Conservation (phyloP, 805 yeast genomes). For the Blastobotrys attinorum region DNA sequence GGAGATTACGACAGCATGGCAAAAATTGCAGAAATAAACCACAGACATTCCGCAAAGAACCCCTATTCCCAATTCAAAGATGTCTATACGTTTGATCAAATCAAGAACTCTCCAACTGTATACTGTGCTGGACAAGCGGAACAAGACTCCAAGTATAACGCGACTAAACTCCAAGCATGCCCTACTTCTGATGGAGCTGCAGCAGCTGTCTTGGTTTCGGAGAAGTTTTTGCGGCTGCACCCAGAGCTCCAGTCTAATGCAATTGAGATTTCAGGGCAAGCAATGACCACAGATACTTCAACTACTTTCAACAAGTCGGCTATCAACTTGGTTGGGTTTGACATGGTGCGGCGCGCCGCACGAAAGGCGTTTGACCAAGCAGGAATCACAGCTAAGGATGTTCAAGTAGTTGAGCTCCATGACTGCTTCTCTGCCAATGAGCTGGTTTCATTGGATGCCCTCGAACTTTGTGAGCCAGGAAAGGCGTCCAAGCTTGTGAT, state of each 20-base stretch:
- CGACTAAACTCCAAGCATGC: constrained; percentile 22
- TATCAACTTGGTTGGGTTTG: constrained; percentile 18
- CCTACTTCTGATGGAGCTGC: constrained; percentile 25
- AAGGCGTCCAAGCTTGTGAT: constrained; percentile 19
- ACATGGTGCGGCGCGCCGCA: constrained; percentile 20
- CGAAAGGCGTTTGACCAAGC: constrained; percentile 13
- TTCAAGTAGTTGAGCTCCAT: constrained; percentile 22
- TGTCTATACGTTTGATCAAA: constrained; percentile 20
- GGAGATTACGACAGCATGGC: constrained; percentile 17
- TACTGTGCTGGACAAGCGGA: constrained; percentile 5
- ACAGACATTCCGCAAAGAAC: constrained; percentile 21
- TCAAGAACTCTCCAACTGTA: constrained; percentile 18
- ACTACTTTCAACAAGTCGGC: constrained; percentile 16
- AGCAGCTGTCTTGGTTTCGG: constrained; percentile 19
- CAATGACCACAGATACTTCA: constrained; percentile 18
- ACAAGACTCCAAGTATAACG: constrained; percentile 5
- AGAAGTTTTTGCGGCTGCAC: constrained; percentile 17
- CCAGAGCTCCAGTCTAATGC: constrained; percentile 19
- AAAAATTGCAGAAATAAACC: constrained; percentile 19
- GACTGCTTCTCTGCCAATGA: constrained; percentile 24
- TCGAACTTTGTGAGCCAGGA: constrained; percentile 20
- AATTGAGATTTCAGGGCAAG: constrained; percentile 20
- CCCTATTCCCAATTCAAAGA: constrained; percentile 21
- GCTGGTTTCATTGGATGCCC: constrained; percentile 19
- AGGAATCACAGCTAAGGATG: constrained; percentile 17